These are phyloP conservation scores for Pleurotus platypus DNA, from an alignment of 768 basidiomycete genomes.

Conservation along the genomic window DNA sequence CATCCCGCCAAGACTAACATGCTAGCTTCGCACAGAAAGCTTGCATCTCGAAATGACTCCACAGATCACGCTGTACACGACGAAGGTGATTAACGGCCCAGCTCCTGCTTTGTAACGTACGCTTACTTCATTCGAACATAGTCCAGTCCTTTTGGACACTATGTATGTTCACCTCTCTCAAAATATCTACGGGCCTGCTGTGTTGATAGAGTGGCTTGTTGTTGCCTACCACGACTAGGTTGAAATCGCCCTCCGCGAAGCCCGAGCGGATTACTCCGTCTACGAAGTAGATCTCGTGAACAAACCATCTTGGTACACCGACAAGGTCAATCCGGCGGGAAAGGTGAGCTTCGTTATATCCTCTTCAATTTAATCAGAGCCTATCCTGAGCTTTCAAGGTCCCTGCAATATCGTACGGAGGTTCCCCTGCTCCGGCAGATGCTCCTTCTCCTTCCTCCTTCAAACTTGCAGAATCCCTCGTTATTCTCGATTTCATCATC, in stretches of 20 bases:
- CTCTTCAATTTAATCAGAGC: neutral
- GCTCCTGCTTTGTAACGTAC: no score
- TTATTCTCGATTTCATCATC: neutral
- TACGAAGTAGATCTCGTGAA: neutral
- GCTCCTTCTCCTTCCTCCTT: neutral
- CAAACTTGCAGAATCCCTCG: neutral
- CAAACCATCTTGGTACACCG: neutral
- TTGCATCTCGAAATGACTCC: no score
- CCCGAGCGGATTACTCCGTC: neutral
- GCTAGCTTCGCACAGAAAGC: no score
- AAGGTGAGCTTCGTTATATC: neutral
- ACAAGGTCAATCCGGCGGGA: neutral
- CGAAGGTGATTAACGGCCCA: no score
- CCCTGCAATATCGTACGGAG: neutral
- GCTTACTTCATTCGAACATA: no score
- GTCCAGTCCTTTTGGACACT: no score
- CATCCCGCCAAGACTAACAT: no score
- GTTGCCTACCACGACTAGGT: neutral
- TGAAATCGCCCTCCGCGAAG: neutral
- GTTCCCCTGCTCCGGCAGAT: neutral
- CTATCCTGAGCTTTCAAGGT: neutral
- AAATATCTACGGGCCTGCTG: no score
- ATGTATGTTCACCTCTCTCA: no score
- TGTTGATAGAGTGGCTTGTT: no score
- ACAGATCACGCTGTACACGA: no score